Evolutionary conservation across 768 basidiomycete genomes (phyloP), one percentile per base, ranked within the genome.

Genomic region (Tulasnella sp.): DNA sequence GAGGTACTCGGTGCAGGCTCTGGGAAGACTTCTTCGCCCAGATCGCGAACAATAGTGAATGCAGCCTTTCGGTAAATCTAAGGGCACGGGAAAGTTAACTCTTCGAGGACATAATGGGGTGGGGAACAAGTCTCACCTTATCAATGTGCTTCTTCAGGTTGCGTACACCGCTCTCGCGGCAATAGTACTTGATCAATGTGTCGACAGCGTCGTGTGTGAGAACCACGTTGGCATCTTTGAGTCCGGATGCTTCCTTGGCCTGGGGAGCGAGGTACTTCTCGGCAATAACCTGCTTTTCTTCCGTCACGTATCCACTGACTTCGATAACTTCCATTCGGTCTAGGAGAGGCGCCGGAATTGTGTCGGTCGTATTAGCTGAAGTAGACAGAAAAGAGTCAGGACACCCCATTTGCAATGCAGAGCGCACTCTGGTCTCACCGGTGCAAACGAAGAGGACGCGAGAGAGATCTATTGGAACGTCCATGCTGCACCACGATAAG

Each of bases 71-170:
- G 81, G 70, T 93, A 98, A 57, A 99, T 92, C 91, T 97, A 61
- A 57, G 19, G 15, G 21, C n/a, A 42, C 11, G 5, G 11, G 39
- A 2, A 23, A 15, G 25, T 6, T 4, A 27, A 21, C 7, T 1
- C 15, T 7, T 41, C 31, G 2, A 3, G n/a, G 15, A 23, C 14
- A 58, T 4, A 37, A 32, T n/a, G n/a, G n/a, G 25, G 27, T 11
- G 21, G 61, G 23, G 32, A 27, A 12, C 17, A 65, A 23, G 57
- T 61, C 62, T 51, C 56, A 90, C 91, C 82, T 98, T 98, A 66
- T 99, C 94, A 54, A 99, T 94, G 65, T 93, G 87, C 71, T 99
- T 98, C 81, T 98, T 98, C 67, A 99, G 66, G 66, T 92, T 91
- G 48, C 96, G 75, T 29, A 99, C 96, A 41, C 96, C 96, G 63